These are phyloP conservation scores for Colletotrichum tabaci DNA, from an alignment of 2,329 filamentous ascomycete genomes.

Conservation along the genomic window DNA sequence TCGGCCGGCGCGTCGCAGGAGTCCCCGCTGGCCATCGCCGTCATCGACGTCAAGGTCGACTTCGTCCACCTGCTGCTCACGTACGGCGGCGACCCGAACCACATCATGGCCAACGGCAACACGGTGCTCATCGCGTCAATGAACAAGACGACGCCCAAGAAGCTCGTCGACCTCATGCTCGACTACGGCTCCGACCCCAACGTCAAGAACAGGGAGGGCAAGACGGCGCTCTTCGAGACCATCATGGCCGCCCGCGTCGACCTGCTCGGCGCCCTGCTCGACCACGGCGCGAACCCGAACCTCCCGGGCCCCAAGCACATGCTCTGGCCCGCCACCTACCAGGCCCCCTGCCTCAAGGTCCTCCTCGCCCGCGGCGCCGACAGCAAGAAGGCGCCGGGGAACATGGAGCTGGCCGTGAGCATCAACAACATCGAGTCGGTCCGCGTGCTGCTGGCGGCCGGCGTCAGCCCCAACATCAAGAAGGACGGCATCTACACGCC, in stretches of 20 bases:
- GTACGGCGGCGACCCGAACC: constrained; percentile 72
- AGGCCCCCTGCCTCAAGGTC: constrained; percentile 70
- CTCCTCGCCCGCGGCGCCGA: constrained; percentile 74
- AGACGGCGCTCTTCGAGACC: constrained; percentile 75
- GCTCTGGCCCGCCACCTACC: constrained; percentile 75
- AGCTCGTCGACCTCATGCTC: constrained; percentile 72
- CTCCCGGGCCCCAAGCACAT: constrained; percentile 79
- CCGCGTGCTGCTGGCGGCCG: constrained; percentile 68
- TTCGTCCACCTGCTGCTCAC: constrained; percentile 73
- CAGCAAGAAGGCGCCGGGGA: constrained; percentile 70
- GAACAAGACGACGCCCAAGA: constrained; percentile 69
- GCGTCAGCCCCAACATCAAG: constrained; percentile 72
- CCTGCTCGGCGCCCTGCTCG: constrained; percentile 63
- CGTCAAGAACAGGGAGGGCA: constrained; percentile 72
- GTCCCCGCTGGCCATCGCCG: constrained; percentile 67
- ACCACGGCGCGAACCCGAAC: constrained; percentile 77
- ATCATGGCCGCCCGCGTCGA: constrained; percentile 71
- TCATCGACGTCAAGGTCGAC: constrained; percentile 66
- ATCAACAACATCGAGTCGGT: constrained; percentile 76
- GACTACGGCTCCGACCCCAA: constrained; percentile 73
- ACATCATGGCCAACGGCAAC: constrained; percentile 68
- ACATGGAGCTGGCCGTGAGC: constrained; percentile 75
- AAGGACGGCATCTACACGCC: constrained; percentile 79
- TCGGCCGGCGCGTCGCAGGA: constrained; percentile 65
- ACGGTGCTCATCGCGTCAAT: constrained; percentile 74